phyloP scores from a whole-genome alignment of 139 green algal genomes.

The Eudorina sp. region DNA sequence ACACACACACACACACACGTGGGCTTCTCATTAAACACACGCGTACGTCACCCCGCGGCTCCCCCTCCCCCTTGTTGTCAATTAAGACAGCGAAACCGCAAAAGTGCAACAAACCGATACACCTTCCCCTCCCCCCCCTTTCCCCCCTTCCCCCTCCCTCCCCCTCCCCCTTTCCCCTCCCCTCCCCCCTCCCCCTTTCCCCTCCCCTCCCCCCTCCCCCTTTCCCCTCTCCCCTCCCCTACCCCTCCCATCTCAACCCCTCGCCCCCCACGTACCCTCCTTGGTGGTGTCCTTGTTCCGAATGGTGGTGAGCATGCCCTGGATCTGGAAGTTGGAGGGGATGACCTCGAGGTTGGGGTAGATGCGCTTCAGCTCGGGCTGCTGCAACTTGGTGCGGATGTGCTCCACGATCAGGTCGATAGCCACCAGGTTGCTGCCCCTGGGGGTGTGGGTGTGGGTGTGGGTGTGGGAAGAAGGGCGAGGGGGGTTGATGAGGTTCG shows the following conservation, averaged over 20 bases:
- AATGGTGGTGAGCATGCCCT: constrained; percentile 98
- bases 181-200: background rate
- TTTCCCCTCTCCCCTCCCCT: background rate
- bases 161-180: background rate
- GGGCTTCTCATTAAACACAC: too few relatives aligned
- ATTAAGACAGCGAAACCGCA: too few relatives aligned
- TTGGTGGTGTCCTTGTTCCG: constrained; percentile 84
- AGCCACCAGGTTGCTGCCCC: constrained; percentile 85
- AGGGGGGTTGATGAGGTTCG: background rate
- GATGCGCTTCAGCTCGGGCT: constrained; percentile 91
- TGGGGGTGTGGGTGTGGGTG: background rate
- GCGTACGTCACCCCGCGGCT: too few relatives aligned
- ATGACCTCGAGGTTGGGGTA: constrained; percentile 93
- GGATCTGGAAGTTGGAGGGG: constrained; percentile 90
- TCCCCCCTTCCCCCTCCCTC: background rate
- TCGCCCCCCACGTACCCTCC: constrained; percentile 46
- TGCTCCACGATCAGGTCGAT: constrained; percentile 98
- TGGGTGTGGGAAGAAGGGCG: background rate
- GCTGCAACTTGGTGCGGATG: constrained; percentile 89
- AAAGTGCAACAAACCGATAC: background rate
- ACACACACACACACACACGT: too few relatives aligned
- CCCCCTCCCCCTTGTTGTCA: too few relatives aligned
- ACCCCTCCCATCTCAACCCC: background rate
- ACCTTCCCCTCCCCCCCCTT: background rate
- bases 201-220: background rate